Evolutionary conservation across 2,329 filamentous ascomycete species (phyloP), one percentile per base, ranked within the genome.

Genomic region (Teratosphaeria epicoccoides): DNA sequence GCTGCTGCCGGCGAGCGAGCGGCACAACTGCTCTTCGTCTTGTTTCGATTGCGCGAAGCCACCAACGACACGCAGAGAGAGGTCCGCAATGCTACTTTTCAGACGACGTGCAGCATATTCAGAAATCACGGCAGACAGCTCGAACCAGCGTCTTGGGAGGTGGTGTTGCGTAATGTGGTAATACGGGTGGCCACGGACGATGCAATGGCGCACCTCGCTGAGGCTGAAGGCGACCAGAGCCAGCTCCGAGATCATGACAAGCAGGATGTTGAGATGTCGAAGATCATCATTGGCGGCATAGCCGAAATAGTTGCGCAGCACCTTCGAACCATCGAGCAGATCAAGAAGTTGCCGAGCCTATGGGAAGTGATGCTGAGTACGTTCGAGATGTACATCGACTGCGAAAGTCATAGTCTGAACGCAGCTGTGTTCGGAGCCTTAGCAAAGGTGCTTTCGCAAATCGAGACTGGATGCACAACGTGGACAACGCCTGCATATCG

Each of bases 21-120:
- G 20, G 84, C 86, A 1, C 69, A 93, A 22, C 93, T 88, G 87
- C 83, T 93, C 73, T 74, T 89, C 3, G 71, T 93, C 4, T 72
- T 94, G 3, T 71, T 88, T 2, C 75, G 86, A 25, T 71, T 94
- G 2, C 85, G 85, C 0, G 77, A 80, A 0, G 81, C 90, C 6
- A 85, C 87, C 1, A 79, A 79, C 1, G 85, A 90, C 61, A 78
- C 82, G 33, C 78, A 86, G 46, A 72, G 86, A 2, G 88, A 95
- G 64, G 75, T 93, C 43, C 79, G 88, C 43, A 91, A 91, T 61
- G 89, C 87, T 73, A 88, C 90, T 1, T 87, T 96, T 22, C 91
- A 96, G 66, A 96, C 91, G 0, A 73, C 97, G 3, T 77, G 96
- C 51, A 81, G 89, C 45, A 95, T 97, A 20, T 89, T 97, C 56